Base-by-base conservation (phyloP, 2,329 filamentous ascomycete genomes). In the Macrophomina phaseolina region DNA sequence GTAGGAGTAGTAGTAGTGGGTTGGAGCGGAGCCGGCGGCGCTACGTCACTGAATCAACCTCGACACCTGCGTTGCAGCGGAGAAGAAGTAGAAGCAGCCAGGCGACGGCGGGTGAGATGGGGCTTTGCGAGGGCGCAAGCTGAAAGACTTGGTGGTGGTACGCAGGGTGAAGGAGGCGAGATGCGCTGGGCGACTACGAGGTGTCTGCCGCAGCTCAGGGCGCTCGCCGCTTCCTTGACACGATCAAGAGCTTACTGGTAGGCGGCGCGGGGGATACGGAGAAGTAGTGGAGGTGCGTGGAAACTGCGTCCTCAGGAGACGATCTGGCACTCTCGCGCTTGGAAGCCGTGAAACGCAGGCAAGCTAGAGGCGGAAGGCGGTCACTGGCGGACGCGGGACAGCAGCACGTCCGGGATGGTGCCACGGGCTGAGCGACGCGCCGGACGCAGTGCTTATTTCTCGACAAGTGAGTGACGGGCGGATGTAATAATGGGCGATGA, bases 41-140 rank as follows among this genome's bases (percentile, higher is more conserved):
- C 63, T 66, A 60, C 64, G 64, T 66, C 64, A 66, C 64, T 66
- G 52, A 51, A 56, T 65, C 51, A 65, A 58, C 63, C 63, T 65
- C 58, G 58, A 62, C 45, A 62, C 42, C 58, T 62, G 52, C 30
- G 52, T 32, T 46, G 63, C 49, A 65, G 63, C 46, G 38, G 63
- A 46, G 51, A 65, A 36, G 60, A 34, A 40, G 34, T n/a, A 64
- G 62, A 34, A 46, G 62, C 49, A 40, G 51, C 38, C 46, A 45
- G 62, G 38, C 38, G 62, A 64, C 23, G 62, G 40, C 4, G 40
- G 45, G 63, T 55, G 63, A 65, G 51, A 46, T 53, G 62, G 48
- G 36, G 62, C 63, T 46, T 56, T 18, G 51, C 52, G 38, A 36
- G 38, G 62, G 40, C 61, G 61, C 61, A 53, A 55, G 62, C 62